These are phyloP conservation scores for Butyriboletus appendiculatus DNA, from an alignment of 1,284 basidiomycete genomes.

Conservation along the genomic window DNA sequence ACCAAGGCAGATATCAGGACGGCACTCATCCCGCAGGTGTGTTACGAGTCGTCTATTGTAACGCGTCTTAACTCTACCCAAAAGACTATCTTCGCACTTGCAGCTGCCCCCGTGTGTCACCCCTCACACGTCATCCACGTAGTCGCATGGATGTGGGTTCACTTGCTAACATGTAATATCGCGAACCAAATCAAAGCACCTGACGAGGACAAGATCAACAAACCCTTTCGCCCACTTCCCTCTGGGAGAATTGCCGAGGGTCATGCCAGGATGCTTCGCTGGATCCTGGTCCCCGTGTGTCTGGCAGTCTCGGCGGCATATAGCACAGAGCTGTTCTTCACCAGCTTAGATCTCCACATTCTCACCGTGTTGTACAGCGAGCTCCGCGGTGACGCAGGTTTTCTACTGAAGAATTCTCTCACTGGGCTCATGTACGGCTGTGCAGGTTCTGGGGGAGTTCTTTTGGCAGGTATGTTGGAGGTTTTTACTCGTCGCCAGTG, in stretches of 20 bases:
- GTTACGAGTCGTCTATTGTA: not conserved
- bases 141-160: conserved; percentile 43
- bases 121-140: conserved; percentile 19
- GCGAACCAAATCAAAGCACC: conserved; percentile 41
- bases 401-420: conserved; percentile 19
- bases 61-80: not conserved
- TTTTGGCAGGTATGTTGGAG: conserved; percentile 18
- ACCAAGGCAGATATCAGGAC: conserved; percentile 42
- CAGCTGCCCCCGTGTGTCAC: conserved; percentile 10
- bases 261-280: conserved; percentile 36
- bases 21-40: conserved; percentile 38
- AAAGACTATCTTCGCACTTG: conserved; percentile 21
- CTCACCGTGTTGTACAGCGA: conserved; percentile 30
- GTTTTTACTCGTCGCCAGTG: not conserved
- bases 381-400: conserved; percentile 12
- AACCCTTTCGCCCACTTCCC: conserved; percentile 40
- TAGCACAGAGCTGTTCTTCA: conserved; percentile 15
- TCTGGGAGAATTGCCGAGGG: conserved; percentile 35
- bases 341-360: conserved; percentile 21
- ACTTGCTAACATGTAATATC: conserved; percentile 41
- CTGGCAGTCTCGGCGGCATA: conserved; percentile 25
- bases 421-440: conserved; percentile 22
- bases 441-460: conserved; percentile 19
- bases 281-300: conserved; percentile 38
- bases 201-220: conserved; percentile 41